These are phyloP conservation scores for Friedmanniomyces simplex DNA, from an alignment of 495 filamentous ascomycete species.

Conservation along the genomic window DNA sequence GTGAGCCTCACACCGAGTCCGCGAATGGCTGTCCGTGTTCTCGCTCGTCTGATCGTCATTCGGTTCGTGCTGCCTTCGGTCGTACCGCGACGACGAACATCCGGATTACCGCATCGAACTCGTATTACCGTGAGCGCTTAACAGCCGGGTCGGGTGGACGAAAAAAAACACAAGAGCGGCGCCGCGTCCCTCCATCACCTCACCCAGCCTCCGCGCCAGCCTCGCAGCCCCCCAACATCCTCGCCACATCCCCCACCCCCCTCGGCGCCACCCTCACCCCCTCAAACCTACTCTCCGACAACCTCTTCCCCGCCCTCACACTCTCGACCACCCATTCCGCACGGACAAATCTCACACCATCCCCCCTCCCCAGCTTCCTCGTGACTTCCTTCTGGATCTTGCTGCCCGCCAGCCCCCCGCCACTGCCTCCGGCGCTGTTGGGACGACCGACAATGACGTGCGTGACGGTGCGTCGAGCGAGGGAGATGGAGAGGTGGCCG, in stretches of 20 bases:
- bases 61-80: too few species aligned
- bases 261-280: conserved; percentile 47
- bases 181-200: background rate
- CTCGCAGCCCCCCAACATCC: conserved; percentile 33
- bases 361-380: conserved; percentile 39
- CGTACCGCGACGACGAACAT: too few species aligned
- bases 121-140: too few species aligned
- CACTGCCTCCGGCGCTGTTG: conserved; percentile 40
- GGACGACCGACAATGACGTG: conserved; percentile 73
- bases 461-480: conserved; percentile 64
- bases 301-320: conserved; percentile 59
- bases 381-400: conserved; percentile 79
- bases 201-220: background rate
- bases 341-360: conserved; percentile 66
- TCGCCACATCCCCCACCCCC: conserved; percentile 53
- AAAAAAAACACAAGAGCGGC: too few species aligned
- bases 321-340: conserved; percentile 81
- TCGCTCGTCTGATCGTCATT: too few species aligned
- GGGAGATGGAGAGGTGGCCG: conserved; percentile 52
- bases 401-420: conserved; percentile 66
- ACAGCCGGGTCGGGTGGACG: too few species aligned
- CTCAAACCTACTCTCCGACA: conserved; percentile 63
- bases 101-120: too few species aligned
- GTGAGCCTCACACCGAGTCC: too few species aligned
- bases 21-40: too few species aligned